phyloP scores from a whole-genome alignment of 495 filamentous ascomycete genomes.

The Penicillium steckii region DNA sequence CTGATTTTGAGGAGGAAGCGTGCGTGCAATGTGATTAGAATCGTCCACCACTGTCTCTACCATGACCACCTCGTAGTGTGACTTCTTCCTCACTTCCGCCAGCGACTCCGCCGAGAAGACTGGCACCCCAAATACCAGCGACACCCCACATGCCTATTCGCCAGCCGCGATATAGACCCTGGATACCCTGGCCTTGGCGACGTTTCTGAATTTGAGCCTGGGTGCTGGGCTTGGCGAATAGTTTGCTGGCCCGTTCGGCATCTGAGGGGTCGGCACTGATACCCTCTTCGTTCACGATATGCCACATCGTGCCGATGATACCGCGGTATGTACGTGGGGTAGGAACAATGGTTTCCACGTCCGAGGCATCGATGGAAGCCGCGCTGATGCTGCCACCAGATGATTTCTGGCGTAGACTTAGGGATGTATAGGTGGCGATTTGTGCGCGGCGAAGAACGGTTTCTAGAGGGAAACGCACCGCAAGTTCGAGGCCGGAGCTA shows the following conservation, averaged over 20 bases:
- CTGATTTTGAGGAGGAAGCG: too few species aligned
- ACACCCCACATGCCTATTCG: slow-evolving; percentile 94
- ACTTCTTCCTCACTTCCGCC: slow-evolving; percentile 35
- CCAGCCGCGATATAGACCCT: slow-evolving; percentile 91
- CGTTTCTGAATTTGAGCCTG: slow-evolving; percentile 42
- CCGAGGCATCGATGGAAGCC: slow-evolving; percentile 42
- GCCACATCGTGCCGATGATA: slow-evolving; percentile 82
- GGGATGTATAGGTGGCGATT: slow-evolving; percentile 59
- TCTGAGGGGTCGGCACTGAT: slow-evolving; percentile 35
- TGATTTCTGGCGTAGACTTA: slow-evolving; percentile 53
- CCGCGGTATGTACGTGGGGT: slow-evolving; percentile 66
- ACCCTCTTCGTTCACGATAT: slow-evolving; percentile 82
- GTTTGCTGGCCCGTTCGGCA: slow-evolving; percentile 33
- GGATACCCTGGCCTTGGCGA: slow-evolving; percentile 71
- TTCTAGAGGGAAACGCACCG: slow-evolving; percentile 83
- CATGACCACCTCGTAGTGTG: slow-evolving; percentile 27
- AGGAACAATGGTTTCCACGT: slow-evolving; percentile 71
- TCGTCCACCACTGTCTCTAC: slow-evolving; percentile 33
- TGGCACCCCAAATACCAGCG: slow-evolving; percentile 80
- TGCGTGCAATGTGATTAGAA: slow-evolving; percentile 22
- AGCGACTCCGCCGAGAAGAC: slow-evolving; percentile 52
- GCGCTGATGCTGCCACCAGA: slow-evolving; percentile 38
- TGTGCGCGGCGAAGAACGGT: slow-evolving; percentile 89
- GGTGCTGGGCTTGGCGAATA: slow-evolving; percentile 33
- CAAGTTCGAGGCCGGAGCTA: slow-evolving; percentile 73